Conservation (phyloP, 169 alveolate species). For the Fabrea salina region DNA sequence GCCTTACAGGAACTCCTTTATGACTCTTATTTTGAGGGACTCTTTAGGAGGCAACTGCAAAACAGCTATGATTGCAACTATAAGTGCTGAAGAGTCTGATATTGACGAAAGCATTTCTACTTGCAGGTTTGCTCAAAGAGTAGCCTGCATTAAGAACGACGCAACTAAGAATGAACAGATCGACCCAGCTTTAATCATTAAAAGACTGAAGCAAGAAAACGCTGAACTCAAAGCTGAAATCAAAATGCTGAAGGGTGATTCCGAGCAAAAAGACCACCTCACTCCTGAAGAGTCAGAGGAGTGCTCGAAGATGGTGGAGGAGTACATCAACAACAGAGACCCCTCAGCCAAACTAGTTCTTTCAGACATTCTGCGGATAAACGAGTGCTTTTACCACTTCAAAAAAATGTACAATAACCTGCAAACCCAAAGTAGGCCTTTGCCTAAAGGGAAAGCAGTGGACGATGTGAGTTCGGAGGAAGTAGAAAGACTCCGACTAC, state of each 20-base stretch:
- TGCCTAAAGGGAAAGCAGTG: constrained; percentile 23
- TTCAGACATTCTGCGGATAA: constrained; percentile 73
- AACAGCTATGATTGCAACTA: constrained; percentile 89
- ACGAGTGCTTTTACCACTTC: constrained; percentile 79
- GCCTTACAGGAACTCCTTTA: constrained; percentile 91
- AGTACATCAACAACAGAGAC: constrained; percentile 64
- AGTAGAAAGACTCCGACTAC: constrained; percentile 51
- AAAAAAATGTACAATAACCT: constrained; percentile 59
- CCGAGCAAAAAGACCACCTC: constrained; percentile 55
- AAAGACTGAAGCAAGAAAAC: constrained; percentile 83
- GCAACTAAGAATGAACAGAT: constrained; percentile 86
- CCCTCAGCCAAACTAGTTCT: constrained; percentile 65
- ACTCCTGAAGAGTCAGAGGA: constrained; percentile 75
- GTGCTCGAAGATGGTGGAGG: constrained; percentile 78
- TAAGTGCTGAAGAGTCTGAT: constrained; percentile 77
- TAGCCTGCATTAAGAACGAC: constrained; percentile 77
- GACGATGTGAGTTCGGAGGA: constrained; percentile 42
- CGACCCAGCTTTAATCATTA: constrained; percentile 84
- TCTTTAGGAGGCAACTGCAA: constrained; percentile 94
- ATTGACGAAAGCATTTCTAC: constrained; percentile 83
- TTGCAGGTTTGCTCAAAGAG: constrained; percentile 89
- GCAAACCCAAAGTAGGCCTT: constrained; percentile 33
- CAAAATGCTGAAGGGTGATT: constrained; percentile 36
- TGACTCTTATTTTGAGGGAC: constrained; percentile 92
- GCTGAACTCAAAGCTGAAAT: constrained; percentile 84